Conservation (phyloP, 1,284 basidiomycete genomes). For the Ceratobasidium sp. region DNA sequence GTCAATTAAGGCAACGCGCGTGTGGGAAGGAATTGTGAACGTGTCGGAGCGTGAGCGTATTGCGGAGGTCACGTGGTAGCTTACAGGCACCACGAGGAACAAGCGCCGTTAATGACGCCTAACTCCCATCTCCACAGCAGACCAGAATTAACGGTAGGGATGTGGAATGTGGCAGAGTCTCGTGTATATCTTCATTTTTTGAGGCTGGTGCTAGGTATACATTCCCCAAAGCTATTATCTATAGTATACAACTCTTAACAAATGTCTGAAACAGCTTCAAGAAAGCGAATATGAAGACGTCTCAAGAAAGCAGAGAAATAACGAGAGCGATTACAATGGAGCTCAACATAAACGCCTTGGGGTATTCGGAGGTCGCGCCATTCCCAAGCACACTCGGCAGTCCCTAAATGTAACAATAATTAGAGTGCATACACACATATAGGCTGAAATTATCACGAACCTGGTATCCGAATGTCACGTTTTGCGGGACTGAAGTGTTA, state of each 20-base stretch:
- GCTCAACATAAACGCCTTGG: constrained; percentile 30
- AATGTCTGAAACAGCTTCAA: neutral
- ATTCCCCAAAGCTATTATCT: no score
- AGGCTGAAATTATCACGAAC: neutral
- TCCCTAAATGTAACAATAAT: constrained; percentile 8
- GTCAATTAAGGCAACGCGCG: neutral
- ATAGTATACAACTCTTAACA: no score
- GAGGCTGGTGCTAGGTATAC: no score
- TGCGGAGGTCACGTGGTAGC: constrained; percentile 9
- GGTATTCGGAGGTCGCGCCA: neutral
- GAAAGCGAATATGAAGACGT: neutral
- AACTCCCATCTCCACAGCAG: no score
- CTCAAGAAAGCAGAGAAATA: neutral
- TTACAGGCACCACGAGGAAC: neutral
- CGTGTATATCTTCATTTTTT: no score
- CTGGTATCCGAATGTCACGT: constrained; percentile 50
- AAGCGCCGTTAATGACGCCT: neutral
- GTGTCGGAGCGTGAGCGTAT: neutral
- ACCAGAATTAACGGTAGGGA: no score
- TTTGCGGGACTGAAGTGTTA: constrained; percentile 49
- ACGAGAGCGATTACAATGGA: constrained; percentile 17
- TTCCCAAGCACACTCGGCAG: constrained; percentile 21
- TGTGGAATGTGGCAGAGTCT: no score
- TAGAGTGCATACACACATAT: neutral
- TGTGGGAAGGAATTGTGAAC: constrained; percentile 16